phyloP scores from a whole-genome alignment of 2,329 filamentous ascomycete genomes.

The Furcasterigmium furcatum region DNA sequence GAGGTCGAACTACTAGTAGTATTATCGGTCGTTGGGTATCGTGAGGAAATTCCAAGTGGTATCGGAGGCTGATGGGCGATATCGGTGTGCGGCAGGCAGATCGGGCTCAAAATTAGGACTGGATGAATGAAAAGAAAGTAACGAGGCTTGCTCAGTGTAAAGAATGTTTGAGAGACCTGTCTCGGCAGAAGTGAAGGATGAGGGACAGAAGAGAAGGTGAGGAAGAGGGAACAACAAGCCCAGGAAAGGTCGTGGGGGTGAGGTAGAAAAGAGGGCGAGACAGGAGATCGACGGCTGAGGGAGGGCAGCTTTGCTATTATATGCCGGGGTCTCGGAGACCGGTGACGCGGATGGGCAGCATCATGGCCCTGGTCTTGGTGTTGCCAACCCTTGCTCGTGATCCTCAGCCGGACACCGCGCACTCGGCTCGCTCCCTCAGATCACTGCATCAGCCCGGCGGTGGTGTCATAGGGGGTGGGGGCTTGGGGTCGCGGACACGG shows the following conservation, averaged over 20 bases:
- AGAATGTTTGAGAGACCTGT: neutral
- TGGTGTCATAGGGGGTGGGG: neutral
- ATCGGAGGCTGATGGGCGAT: too few species aligned
- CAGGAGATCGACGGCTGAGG: neutral
- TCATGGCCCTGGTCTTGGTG: neutral
- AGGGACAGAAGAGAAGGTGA: neutral
- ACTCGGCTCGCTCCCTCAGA: neutral
- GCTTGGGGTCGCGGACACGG: neutral
- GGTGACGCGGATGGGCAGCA: neutral
- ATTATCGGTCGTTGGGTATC: too few species aligned
- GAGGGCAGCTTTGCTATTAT: constrained; percentile 1
- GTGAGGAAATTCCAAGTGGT: too few species aligned
- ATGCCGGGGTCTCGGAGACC: neutral
- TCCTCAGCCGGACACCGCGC: neutral
- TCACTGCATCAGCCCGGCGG: neutral
- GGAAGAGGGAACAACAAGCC: neutral
- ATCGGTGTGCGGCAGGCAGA: too few species aligned
- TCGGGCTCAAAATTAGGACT: neutral
- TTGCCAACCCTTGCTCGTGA: neutral
- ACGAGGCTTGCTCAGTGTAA: neutral
- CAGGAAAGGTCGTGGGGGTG: neutral
- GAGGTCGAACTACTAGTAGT: too few species aligned
- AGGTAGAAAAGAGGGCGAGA: neutral
- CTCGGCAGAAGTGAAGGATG: neutral
- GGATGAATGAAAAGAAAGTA: neutral